Evolutionary conservation across 108 stramenopile species (phyloP).

Genomic region (Fragilaria radians): DNA sequence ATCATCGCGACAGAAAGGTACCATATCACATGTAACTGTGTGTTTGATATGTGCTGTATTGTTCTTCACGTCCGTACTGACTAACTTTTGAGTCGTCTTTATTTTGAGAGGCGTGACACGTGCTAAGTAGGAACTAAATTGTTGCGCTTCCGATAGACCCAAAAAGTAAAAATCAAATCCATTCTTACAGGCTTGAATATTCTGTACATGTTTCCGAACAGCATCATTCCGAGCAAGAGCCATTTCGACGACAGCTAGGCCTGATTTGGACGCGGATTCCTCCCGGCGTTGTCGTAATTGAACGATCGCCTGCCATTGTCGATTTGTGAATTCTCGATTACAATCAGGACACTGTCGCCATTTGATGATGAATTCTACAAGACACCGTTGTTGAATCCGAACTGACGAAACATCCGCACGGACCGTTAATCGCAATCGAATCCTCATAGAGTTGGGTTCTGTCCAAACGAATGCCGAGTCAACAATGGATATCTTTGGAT

Average conservation of each 20-base stretch:
- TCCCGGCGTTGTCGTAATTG: constrained; percentile 77
- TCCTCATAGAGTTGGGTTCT: constrained; percentile 91
- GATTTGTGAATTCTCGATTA: constrained; percentile 75
- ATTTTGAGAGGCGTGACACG: constrained; percentile 77
- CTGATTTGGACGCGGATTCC: constrained; percentile 32
- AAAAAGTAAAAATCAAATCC: constrained; percentile 99
- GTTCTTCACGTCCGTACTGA: constrained; percentile 85
- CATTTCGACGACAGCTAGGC: constrained; percentile 70
- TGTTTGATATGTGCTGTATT: constrained; percentile 92
- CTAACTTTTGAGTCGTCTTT: constrained; percentile 86
- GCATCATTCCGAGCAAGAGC: constrained; percentile 58
- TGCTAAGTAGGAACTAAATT: constrained; percentile 82
- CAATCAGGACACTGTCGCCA: constrained; percentile 95
- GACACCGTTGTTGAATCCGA: constrained; percentile 85
- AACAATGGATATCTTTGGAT: constrained; percentile 43
- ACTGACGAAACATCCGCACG: constrained; percentile 82
- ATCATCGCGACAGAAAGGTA: constrained; percentile 96
- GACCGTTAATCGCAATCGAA: constrained; percentile 87
- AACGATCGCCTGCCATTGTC: constrained; percentile 78
- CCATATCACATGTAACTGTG: constrained; percentile 91
- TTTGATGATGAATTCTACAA: constrained; percentile 81
- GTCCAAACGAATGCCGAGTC: constrained; percentile 98
- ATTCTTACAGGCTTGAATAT: constrained; percentile 73
- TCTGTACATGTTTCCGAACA: constrained; percentile 76
- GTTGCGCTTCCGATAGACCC: constrained; percentile 63